Percentiles rank a stretch among this genome's conserved stretches.
phyloP scores from a whole-genome alignment of 176 grass and related monocot genomes.

The barley (Hordeum vulgare) region DNA sequence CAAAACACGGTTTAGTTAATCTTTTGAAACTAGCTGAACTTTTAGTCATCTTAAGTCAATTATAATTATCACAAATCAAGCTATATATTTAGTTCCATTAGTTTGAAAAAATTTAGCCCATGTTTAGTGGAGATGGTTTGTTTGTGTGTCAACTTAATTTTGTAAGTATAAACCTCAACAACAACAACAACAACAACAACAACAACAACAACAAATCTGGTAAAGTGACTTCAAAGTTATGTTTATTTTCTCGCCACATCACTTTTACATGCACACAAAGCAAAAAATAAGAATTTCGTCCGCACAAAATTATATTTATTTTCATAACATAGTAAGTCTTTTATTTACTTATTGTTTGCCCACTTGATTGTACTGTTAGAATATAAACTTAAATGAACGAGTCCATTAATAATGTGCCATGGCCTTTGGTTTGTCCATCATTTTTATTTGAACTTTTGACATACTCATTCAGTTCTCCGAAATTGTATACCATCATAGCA shows the following conservation, averaged over 20 bases:
- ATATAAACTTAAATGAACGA: neutral
- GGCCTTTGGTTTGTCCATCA: neutral
- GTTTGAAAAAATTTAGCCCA: no score
- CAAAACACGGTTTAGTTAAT: neutral
- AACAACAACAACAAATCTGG: neutral
- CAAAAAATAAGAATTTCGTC: neutral
- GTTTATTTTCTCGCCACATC: neutral
- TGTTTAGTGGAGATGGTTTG: neutral
- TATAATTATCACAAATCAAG: neutral
- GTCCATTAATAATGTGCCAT: neutral
- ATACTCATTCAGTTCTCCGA: neutral
- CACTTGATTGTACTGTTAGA: no score
- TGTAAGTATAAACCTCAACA: neutral
- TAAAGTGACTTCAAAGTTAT: neutral
- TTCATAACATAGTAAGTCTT: neutral
- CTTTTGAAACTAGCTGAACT: neutral
- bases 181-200: neutral
- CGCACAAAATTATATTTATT: neutral
- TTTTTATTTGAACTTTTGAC: neutral
- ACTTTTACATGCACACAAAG: neutral
- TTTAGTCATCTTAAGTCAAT: neutral
- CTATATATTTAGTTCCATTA: neutral
- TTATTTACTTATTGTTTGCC: neutral
- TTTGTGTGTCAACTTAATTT: neutral
- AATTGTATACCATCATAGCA: neutral